Base-by-base conservation (phyloP, 2,329 filamentous ascomycete species). In the Didymella sp. region DNA sequence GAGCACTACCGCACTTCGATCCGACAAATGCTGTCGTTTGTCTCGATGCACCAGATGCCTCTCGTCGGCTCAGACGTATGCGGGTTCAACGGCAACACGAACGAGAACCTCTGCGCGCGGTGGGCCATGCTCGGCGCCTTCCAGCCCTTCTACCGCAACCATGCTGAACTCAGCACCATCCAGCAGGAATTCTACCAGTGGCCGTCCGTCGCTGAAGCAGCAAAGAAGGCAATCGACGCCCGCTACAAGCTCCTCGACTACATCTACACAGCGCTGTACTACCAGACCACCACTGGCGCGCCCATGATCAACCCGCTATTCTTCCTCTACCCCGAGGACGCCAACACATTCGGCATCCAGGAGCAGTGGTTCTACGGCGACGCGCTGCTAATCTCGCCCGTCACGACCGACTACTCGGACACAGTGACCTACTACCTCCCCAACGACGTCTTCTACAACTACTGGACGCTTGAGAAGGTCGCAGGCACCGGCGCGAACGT, bases 241-340 rank as follows among this genome's bases (percentile, higher is more conserved):
- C 84, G 90, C n/a, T 93, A 93, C 77, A 82, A 84, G 28, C 80
- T 93, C n/a, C 80, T 93, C 12, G 90, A 92, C 68, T 93, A 93
- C 77, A 81, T 91, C 58, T 93, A 94, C 79, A 92, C 90, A 1
- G 85, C 87, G 0, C 80, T 92, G 64, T 80, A 87, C 70, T 76
- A 78, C 54, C 84, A 90, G 71, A 83, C 81, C 27, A 68, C 79
- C 17, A 82, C 83, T 40, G 90, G 90, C 30, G 82, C 81, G 1
- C 89, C 90, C 0, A 79, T 87, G 61, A 78, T 92, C 51, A 86
- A 86, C 64, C 90, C 90, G 0, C 75, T 92, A 53, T 91, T 89
- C 76, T 94, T 87, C 78, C 71, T 85, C 25, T 93, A 92, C 71
- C 89, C 85, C 0, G 62, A 77, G 13, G 85, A 87, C 61, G 44